Evolutionary conservation across 768 basidiomycete genomes (phyloP).

Genomic region (Calocybe cyanea): DNA sequence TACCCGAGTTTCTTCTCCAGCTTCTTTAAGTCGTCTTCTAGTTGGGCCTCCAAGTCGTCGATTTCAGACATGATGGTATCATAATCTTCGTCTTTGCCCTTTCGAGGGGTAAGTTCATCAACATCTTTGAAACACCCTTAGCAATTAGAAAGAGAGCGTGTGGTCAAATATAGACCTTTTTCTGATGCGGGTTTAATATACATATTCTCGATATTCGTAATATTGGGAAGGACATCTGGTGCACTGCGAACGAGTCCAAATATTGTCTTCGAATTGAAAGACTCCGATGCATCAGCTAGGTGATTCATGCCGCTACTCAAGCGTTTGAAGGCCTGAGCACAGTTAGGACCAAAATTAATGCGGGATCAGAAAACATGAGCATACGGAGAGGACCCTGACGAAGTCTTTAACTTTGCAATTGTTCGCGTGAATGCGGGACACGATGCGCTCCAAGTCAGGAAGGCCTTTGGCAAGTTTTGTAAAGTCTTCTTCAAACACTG

Average conservation of each 20-base stretch:
- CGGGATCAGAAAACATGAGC: slow-evolving; percentile 11
- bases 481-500: slow-evolving; percentile 75
- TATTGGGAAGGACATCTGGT: slow-evolving; percentile 70
- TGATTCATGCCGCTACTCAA: slow-evolving; percentile 63
- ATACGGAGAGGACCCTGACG: slow-evolving; percentile 72
- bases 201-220: slow-evolving; percentile 71
- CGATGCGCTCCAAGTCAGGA: slow-evolving; percentile 90
- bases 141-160: slow-evolving; percentile 1
- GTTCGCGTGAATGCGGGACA: slow-evolving; percentile 93
- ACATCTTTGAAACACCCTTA: slow-evolving; percentile 34
- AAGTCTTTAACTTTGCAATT: slow-evolving; percentile 88
- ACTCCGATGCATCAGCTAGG: slow-evolving; percentile 62
- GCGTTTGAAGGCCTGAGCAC: slow-evolving; percentile 64
- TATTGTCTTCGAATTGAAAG: slow-evolving; percentile 77
- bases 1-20: slow-evolving; percentile 70
- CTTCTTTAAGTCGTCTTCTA: slow-evolving; percentile 65
- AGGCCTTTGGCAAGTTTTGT: slow-evolving; percentile 71
- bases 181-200: slow-evolving; percentile 54
- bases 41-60: slow-evolving; percentile 57
- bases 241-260: slow-evolving; percentile 71
- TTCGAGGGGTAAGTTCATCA: slow-evolving; percentile 72
- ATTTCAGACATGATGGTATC: slow-evolving; percentile 78
- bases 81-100: slow-evolving; percentile 85
- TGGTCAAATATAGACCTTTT: slow-evolving; percentile 43
- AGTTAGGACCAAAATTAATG: not conserved